Base-by-base conservation (phyloP, 176 grass and related monocot genomes). In the Ensete glaucum region DNA sequence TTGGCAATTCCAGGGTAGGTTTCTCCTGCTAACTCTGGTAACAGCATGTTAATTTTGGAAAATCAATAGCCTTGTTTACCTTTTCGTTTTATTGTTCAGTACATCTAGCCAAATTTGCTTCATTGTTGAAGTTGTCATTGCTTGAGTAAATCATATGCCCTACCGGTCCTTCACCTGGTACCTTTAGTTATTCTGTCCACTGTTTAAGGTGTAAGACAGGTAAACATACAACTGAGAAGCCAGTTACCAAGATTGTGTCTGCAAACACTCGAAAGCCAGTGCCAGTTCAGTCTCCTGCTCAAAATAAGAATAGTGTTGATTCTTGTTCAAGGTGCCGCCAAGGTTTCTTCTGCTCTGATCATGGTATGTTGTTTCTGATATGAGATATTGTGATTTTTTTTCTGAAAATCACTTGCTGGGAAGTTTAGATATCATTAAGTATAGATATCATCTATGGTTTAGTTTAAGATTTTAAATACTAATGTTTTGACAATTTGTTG, bases 341-440 rank as follows among this genome's bases (percentile, higher is more conserved):
- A 66, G 90, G 88, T 80, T 98, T 91, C 73, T 98, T 98, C 84
- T 98, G 95, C 78, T 98, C 95, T 58, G 90, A 98, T 77, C 95
- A 98, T 81, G 95, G 90, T 98, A 76, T 86, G 82, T 89, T 80
- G 54, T 52, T 60, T 24, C 66, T 21, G 43, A 70, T 50, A 52
- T 72, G 19, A 65, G 67, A 79, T 77, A 24, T 15, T 63, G 26
- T 60, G 48, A 65, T 63, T 10, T 60, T 67, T 34, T 34, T 11
- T 67, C 7, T 43, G 34, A 4, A 34, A 5, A 43, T 1, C 26
- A 67, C 17, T 9, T 50, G 25, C 17, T 52, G 67, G 25, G 52
- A 21, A 19, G 19, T 48, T 70, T 50, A 8, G 11, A 16, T n/a
- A 19, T 60, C 15, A 14, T 58, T 16, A n/a, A n/a, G n/a, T n/a